phyloP scores from a whole-genome alignment of 1,284 basidiomycete species.

The Sanguinoderma infundibulare region DNA sequence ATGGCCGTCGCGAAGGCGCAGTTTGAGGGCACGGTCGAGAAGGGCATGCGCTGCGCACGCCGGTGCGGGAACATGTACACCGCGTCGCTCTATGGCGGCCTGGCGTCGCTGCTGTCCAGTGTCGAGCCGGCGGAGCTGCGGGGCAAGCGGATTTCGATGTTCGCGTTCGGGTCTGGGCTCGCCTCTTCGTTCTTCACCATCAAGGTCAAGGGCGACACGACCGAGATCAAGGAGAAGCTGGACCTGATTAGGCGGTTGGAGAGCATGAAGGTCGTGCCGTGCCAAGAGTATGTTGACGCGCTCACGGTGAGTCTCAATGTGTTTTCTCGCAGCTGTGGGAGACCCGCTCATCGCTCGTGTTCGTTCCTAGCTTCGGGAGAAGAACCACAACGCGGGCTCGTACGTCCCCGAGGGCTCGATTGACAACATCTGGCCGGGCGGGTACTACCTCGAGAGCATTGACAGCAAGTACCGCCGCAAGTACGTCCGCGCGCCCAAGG shows the following conservation, averaged over 20 bases:
- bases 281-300: conserved; percentile 84
- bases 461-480: conserved; percentile 94
- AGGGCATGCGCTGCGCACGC: conserved; percentile 82
- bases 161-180: conserved; percentile 93
- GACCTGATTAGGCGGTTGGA: conserved; percentile 80
- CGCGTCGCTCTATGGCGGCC: conserved; percentile 93
- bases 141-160: conserved; percentile 89
- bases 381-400: conserved; percentile 92
- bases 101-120: conserved; percentile 81
- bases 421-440: conserved; percentile 93
- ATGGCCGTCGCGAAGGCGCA: conserved; percentile 72
- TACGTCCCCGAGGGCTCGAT: conserved; percentile 88
- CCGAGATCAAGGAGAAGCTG: conserved; percentile 80
- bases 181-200: conserved; percentile 92
- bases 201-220: conserved; percentile 85
- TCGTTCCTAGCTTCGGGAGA: conserved; percentile 81
- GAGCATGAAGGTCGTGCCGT: conserved; percentile 90
- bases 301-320: conserved; percentile 58
- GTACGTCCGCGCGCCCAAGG: conserved; percentile 54
- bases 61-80: conserved; percentile 99
- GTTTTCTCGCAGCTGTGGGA: not conserved
- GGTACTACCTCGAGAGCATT: conserved; percentile 93
- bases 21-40: conserved; percentile 76
- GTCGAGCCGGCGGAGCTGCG: conserved; percentile 69
- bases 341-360: conserved; percentile 3